Conservation (phyloP, 352 stramenopile genomes). For the Phytophthora pistaciae region DNA sequence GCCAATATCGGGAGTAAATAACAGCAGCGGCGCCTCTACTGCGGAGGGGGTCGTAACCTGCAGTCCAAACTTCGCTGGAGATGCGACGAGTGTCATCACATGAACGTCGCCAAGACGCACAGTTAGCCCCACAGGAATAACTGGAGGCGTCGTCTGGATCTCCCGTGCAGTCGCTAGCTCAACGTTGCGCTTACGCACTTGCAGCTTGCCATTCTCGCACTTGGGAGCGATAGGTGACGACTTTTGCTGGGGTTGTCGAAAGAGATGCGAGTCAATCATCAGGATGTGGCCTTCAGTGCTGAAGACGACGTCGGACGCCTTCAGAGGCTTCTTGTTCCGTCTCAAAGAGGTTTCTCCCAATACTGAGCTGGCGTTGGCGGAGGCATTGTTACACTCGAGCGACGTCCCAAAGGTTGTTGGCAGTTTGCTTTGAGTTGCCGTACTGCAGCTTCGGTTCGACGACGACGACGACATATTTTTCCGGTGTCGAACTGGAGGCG, state of each 20-base stretch:
- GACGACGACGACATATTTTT: conserved; percentile 9
- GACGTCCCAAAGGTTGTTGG: conserved; percentile 4
- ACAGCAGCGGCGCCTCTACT: conserved; percentile 65
- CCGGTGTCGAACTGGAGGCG: conserved; percentile 5
- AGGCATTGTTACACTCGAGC: conserved; percentile 13
- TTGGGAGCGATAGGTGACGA: conserved; percentile 16
- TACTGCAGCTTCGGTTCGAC: conserved; percentile 13
- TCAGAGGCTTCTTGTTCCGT: conserved; percentile 48
- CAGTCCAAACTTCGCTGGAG: conserved; percentile 71
- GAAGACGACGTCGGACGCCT: conserved; percentile 80
- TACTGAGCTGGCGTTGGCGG: conserved; percentile 13
- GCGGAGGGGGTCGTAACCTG: conserved; percentile 49
- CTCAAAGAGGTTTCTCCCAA: conserved; percentile 18
- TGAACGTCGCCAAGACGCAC: conserved; percentile 69
- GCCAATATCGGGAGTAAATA: conserved; percentile 50
- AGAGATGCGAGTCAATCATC: conserved; percentile 68
- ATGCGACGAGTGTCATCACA: conserved; percentile 72
- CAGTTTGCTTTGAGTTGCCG: background rate
- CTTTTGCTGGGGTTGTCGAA: conserved; percentile 28
- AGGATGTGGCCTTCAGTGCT: conserved; percentile 87
- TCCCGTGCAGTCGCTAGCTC: conserved; percentile 37
- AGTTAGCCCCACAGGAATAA: conserved; percentile 64
- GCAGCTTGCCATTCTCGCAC: conserved; percentile 67
- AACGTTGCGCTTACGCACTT: conserved; percentile 48
- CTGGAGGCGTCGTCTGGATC: conserved; percentile 12